Conservation (phyloP, 495 filamentous ascomycete genomes). For the Neurospora discreta region DNA sequence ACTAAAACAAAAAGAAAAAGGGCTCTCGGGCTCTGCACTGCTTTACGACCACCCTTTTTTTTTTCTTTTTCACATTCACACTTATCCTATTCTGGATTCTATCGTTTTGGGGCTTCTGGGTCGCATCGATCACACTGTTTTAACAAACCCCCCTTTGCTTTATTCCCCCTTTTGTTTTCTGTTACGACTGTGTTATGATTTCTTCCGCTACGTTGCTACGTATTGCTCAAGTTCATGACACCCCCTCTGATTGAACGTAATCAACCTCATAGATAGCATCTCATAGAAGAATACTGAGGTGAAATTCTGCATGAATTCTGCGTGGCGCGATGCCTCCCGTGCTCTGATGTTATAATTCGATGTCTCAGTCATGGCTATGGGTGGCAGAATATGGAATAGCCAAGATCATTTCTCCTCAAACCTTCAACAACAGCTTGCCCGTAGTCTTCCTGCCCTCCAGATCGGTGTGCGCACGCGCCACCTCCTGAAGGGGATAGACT, state of each 20-base stretch:
- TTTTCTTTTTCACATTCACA: not conserved
- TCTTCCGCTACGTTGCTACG: not conserved
- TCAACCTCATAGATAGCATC: not conserved
- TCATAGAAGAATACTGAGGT: not conserved
- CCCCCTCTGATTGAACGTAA: not conserved
- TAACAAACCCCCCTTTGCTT: not conserved
- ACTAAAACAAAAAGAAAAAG: constrained; percentile 1
- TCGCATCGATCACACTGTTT: not conserved
- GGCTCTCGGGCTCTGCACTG: not conserved
- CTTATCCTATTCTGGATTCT: not conserved
- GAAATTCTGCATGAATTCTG: not conserved
- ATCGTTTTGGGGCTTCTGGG: not conserved
- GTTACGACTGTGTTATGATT: not conserved
- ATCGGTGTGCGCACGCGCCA: constrained; percentile 66
- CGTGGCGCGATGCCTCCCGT: not conserved
- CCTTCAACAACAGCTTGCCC: constrained; percentile 60
- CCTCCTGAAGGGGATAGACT: constrained; percentile 69
- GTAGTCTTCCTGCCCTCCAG: constrained; percentile 74
- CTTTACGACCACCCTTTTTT: not conserved
- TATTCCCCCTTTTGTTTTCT: not conserved
- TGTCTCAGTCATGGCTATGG: not conserved
- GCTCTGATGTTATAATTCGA: not conserved
- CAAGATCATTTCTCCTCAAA: not conserved
- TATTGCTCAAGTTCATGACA: not conserved
- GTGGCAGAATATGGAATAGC: not conserved